Evolutionary conservation across 371 early-diverging fungal genomes (phyloP).

Genomic region (Mucor piriformis): DNA sequence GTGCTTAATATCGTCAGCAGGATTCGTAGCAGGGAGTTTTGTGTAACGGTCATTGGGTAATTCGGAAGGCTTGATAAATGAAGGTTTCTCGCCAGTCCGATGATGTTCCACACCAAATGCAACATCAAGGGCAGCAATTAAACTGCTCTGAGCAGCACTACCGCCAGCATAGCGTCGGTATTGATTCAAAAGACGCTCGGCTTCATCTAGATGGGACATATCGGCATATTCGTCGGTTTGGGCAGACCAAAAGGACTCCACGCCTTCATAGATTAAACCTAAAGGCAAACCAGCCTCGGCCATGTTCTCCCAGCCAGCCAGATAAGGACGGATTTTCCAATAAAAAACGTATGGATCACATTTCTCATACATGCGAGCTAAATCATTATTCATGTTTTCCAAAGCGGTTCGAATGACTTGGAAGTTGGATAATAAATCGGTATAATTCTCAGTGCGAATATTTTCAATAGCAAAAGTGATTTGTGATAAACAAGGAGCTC

Average conservation of each 20-base stretch:
- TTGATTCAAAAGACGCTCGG: conserved; percentile 55
- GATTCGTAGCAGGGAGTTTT: conserved; percentile 38
- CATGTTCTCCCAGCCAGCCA: conserved; percentile 94
- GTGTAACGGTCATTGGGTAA: conserved; percentile 37
- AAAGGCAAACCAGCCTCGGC: conserved; percentile 82
- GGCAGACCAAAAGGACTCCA: conserved; percentile 57
- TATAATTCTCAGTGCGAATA: conserved; percentile 56
- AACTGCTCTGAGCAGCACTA: conserved; percentile 92
- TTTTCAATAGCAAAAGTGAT: conserved; percentile 63
- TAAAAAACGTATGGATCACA: conserved; percentile 96
- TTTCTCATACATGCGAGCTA: conserved; percentile 90
- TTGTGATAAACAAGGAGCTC: conserved; percentile 77
- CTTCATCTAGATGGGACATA: conserved; percentile 58
- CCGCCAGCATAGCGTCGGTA: conserved; percentile 90
- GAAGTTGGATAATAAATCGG: conserved; percentile 55
- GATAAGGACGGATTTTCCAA: conserved; percentile 89
- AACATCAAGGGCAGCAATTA: conserved; percentile 92
- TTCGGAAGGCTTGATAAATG: conserved; percentile 19
- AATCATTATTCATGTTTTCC: conserved; percentile 59
- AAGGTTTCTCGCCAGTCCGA: conserved; percentile 67
- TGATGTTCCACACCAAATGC: conserved; percentile 90
- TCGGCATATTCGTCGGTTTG: conserved; percentile 58
- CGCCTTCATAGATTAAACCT: conserved; percentile 92
- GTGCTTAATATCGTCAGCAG: conserved; percentile 38
- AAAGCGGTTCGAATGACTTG: conserved; percentile 59